Base-by-base conservation (phyloP, 805 yeast species). In the Spathaspora girioi region DNA sequence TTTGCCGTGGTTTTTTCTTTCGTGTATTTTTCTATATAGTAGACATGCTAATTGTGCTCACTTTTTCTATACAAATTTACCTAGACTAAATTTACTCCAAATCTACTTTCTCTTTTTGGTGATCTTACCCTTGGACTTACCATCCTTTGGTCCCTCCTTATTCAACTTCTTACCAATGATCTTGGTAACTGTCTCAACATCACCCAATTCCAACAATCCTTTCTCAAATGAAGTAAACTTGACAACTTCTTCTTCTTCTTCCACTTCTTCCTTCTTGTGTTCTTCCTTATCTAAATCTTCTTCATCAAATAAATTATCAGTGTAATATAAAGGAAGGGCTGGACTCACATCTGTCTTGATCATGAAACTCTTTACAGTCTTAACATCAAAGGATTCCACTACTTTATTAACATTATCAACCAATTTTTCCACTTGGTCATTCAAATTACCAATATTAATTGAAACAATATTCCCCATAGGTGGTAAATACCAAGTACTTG, bases 121-220 rank as follows among this genome's bases (percentile, higher is more conserved):
- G 43, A 62, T 58, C 54, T 61, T 64, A 15, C 50, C 52, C 40
- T 49, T 46, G n/a, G n/a, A 35, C 14, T 35, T 15, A 14, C 32
- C 42, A 2, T 38, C 43, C 32, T 51, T 49, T 44, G 52, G 43
- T 43, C 54, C 49, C 50, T 54, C 56, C 52, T 61, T 52, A 38
- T 73, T 75, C 54, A 77, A 69, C 64, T 82, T 80, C 58, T 80
- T 78, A 45, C 85, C 84, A 65, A 88, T 77, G 54, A 87, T 73
- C 59, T 80, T 76, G 43, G 79, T 73, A 51, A 85, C 92, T 19
- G 82, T 84, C 55, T 88, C 91, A 59, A 85, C 86, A 51, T 87
- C 86, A 58, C 91, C 88, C 65, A 81, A 73, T 74, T 92, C 97
- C 63, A 89, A 78, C 71, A 92, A 81, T 42, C 90, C 90, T 64